Percentiles rank a stretch among this genome's conserved stretches.
Evolutionary conservation across 2,329 filamentous ascomycete species (phyloP).

Genomic region (Helicocarpus griseus): DNA sequence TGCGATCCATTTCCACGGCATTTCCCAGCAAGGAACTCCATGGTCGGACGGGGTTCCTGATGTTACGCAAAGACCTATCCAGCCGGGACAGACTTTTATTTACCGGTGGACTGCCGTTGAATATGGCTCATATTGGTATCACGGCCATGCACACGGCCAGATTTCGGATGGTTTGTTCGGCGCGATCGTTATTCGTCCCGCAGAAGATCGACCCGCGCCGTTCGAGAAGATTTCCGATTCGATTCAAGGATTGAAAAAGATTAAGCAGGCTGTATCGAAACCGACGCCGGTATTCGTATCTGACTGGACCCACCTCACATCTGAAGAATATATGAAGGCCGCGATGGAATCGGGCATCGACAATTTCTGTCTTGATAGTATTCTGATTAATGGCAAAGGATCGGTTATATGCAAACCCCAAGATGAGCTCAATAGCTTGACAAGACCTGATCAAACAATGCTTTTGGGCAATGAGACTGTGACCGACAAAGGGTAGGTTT

Average conservation of each 20-base stretch:
- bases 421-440: constrained; percentile 30
- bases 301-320: constrained; percentile 46
- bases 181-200: constrained; percentile 38
- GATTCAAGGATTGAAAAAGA: constrained; percentile 24
- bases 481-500: constrained; percentile 25
- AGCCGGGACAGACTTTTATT: constrained; percentile 14
- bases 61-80: constrained; percentile 15
- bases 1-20: constrained; percentile 19
- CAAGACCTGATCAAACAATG: constrained; percentile 15
- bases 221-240: constrained; percentile 39
- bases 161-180: constrained; percentile 49
- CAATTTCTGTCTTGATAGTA: constrained; percentile 48
- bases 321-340: constrained; percentile 25
- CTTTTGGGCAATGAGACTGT: constrained; percentile 16
- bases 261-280: constrained; percentile 38
- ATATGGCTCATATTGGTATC: constrained; percentile 29
- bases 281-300: constrained; percentile 39
- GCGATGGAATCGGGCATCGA: constrained; percentile 19
- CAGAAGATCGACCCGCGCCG: constrained; percentile 27
- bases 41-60: constrained; percentile 16
- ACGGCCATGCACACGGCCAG: constrained; percentile 36
- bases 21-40: constrained; percentile 25
- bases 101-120: constrained; percentile 29
- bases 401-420: constrained; percentile 42
- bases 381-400: constrained; percentile 53